phyloP scores from a whole-genome alignment of 1,284 basidiomycete genomes.

The Termitomyces sp. region DNA sequence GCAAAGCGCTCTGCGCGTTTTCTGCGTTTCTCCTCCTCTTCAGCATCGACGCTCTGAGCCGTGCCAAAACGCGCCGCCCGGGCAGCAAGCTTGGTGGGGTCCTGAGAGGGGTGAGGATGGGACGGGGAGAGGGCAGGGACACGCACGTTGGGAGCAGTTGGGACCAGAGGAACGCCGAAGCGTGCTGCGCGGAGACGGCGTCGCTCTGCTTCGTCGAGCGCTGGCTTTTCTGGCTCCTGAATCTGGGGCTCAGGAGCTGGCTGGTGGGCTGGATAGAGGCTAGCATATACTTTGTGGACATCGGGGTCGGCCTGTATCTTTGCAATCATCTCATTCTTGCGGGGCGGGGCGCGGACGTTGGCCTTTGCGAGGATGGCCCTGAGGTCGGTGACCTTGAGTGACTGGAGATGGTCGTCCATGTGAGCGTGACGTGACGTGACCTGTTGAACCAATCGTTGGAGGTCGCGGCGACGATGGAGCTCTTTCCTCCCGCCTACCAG shows the following conservation, averaged over 20 bases:
- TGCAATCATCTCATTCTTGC: constrained; percentile 62
- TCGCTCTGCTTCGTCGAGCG: constrained; percentile 45
- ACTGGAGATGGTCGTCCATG: constrained; percentile 47
- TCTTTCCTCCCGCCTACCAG: constrained; percentile 56
- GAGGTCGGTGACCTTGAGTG: constrained; percentile 70
- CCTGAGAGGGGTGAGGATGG: constrained; percentile 28
- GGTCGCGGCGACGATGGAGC: constrained; percentile 51
- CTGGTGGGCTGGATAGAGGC: constrained; percentile 23
- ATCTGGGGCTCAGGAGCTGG: constrained; percentile 28
- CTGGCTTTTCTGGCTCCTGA: constrained; percentile 29
- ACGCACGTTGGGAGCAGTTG: constrained; percentile 19
- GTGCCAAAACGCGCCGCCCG: constrained; percentile 51
- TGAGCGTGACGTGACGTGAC: constrained; percentile 23
- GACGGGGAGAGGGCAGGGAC: background rate
- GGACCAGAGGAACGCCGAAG: constrained; percentile 63
- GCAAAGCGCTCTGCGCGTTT: constrained; percentile 64
- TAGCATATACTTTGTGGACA: constrained; percentile 45
- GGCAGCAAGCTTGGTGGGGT: constrained; percentile 40
- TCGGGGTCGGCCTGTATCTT: constrained; percentile 49
- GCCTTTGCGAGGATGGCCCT: constrained; percentile 56
- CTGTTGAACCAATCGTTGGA: constrained; percentile 20
- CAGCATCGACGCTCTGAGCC: constrained; percentile 43
- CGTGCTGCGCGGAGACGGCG: constrained; percentile 60
- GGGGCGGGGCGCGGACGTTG: constrained; percentile 47
- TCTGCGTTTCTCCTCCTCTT: constrained; percentile 51